Conservation (phyloP, 768 basidiomycete species). For the Pulveroboletus sp. region DNA sequence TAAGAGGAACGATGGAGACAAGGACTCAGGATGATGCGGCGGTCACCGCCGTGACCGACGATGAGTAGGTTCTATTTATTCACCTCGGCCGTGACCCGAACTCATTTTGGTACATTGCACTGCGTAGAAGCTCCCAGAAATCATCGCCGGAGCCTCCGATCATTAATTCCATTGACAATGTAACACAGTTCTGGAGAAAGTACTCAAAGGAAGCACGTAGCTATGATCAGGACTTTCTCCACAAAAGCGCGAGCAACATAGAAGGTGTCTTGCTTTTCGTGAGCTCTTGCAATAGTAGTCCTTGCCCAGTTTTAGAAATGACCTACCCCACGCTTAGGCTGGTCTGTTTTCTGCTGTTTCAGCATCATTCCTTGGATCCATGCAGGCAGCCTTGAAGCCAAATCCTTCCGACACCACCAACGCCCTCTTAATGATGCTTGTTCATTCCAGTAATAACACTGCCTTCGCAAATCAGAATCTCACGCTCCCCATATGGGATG, state of each 20-base stretch:
- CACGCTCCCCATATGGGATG: constrained; percentile 12
- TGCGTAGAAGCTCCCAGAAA: no score
- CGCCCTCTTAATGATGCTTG: no score
- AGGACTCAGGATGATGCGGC: no score
- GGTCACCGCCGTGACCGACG: no score
- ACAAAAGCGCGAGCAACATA: background rate
- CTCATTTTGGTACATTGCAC: no score
- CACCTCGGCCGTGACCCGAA: no score
- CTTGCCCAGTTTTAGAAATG: background rate
- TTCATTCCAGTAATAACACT: constrained; percentile 8
- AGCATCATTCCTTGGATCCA: constrained; percentile 37
- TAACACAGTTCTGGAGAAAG: background rate
- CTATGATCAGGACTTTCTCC: constrained; percentile 1
- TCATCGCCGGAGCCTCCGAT: no score
- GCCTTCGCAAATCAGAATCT: constrained; percentile 4
- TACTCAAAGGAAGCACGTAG: background rate
- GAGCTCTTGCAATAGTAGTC: background rate
- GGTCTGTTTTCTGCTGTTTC: constrained; percentile 41
- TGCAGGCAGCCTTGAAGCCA: constrained; percentile 31
- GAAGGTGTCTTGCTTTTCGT: constrained; percentile 4
- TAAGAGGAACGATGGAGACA: no score
- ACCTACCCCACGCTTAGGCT: constrained; percentile 21
- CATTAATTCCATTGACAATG: no score
- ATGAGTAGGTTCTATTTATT: no score
- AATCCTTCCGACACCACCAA: constrained; percentile 27